Conservation (phyloP, 2,329 filamentous ascomycete genomes). For the Fusarium zealandicum region DNA sequence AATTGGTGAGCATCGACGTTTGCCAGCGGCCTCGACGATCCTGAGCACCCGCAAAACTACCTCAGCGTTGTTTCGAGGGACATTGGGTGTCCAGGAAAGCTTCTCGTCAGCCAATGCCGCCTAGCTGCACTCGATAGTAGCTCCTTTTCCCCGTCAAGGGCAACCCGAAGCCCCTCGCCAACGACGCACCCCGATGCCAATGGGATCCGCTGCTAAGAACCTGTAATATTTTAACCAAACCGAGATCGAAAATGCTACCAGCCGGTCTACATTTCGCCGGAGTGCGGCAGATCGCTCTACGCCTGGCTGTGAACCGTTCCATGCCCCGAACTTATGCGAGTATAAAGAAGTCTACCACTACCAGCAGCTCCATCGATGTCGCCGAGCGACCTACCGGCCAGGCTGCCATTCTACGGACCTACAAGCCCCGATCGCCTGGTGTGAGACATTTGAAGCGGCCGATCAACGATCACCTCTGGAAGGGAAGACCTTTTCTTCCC, state of each 20-base stretch:
- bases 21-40: slow-evolving; percentile 21
- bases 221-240: neutral
- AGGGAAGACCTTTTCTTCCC: slow-evolving; percentile 81
- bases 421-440: slow-evolving; percentile 93
- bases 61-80: slow-evolving; percentile 12
- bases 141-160: slow-evolving; percentile 18
- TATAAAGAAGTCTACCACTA: slow-evolving; percentile 30
- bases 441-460: slow-evolving; percentile 89
- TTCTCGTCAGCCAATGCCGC: slow-evolving; percentile 14
- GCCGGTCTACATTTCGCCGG: slow-evolving; percentile 42
- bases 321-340: slow-evolving; percentile 45
- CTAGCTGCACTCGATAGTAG: slow-evolving; percentile 13
- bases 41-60: slow-evolving; percentile 14
- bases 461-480: slow-evolving; percentile 97
- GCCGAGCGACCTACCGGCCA: slow-evolving; percentile 42
- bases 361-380: slow-evolving; percentile 34
- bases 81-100: slow-evolving; percentile 10
- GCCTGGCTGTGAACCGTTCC: slow-evolving; percentile 40
- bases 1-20: slow-evolving; percentile 31
- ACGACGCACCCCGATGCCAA: slow-evolving; percentile 14
- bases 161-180: slow-evolving; percentile 22
- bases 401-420: slow-evolving; percentile 73
- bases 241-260: slow-evolving; percentile 42
- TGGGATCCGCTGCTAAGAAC: slow-evolving; percentile 19
- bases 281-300: slow-evolving; percentile 41